Conservation (phyloP, 345 rosid species). For the Sonneratia alba region DNA sequence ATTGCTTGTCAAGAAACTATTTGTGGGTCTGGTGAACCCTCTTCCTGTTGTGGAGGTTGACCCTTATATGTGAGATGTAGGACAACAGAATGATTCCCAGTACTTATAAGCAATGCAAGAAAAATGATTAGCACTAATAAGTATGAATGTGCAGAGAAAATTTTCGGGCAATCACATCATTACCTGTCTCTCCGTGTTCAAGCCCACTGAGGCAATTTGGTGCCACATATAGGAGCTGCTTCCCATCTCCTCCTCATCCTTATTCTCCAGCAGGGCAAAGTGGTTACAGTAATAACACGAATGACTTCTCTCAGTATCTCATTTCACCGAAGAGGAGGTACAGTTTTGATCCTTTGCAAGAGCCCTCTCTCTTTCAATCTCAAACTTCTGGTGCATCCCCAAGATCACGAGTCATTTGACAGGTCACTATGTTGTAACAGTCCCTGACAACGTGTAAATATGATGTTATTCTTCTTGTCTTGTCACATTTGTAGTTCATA, state of each 20-base stretch:
- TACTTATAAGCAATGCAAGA: not conserved
- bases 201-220: constrained; percentile 75
- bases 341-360: constrained; percentile 12
- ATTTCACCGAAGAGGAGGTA: constrained; percentile 10
- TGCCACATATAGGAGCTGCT: constrained; percentile 43
- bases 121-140: not conserved
- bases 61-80: too few relatives aligned
- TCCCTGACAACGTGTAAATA: not conserved
- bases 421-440: not conserved
- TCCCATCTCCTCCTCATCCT: constrained; percentile 74
- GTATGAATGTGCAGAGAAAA: constrained; percentile 37
- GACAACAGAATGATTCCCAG: not conserved
- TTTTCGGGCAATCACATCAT: constrained; percentile 53
- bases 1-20: too few relatives aligned
- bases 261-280: constrained; percentile 36
- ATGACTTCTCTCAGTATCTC: constrained; percentile 44
- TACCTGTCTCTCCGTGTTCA: constrained; percentile 87
- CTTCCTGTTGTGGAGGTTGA: too few relatives aligned
- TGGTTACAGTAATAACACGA: constrained; percentile 18
- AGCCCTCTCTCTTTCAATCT: constrained; percentile 7
- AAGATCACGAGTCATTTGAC: constrained; percentile 11
- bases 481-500: not conserved
- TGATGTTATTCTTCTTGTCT: not conserved
- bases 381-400: constrained; percentile 13
- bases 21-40: too few relatives aligned